Percentiles rank a stretch among this genome's conserved stretches.
Evolutionary conservation across 176 grass and related monocot species (phyloP).

Genomic region (Olyra latifolia): DNA sequence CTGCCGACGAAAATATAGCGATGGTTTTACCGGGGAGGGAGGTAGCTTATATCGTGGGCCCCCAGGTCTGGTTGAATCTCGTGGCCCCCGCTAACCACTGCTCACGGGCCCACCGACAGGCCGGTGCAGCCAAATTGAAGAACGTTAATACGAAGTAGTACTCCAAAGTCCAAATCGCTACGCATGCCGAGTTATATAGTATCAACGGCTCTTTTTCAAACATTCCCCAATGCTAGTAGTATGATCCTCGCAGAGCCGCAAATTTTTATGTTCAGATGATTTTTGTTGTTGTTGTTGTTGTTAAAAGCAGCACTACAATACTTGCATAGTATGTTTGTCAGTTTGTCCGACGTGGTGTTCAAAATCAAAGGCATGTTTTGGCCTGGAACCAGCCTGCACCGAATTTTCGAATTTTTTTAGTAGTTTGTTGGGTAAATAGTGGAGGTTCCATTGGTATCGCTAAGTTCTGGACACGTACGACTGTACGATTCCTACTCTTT

Average conservation of each 20-base stretch:
- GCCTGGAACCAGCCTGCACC: background rate
- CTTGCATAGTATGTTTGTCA: background rate
- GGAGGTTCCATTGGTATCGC: too few species aligned
- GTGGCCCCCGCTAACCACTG: background rate
- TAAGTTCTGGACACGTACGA: background rate
- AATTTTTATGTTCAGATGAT: background rate
- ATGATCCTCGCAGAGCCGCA: too few species aligned
- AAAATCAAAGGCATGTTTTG: background rate
- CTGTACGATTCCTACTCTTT: background rate
- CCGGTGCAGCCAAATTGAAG: background rate
- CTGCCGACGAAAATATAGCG: slow-evolving; percentile 7
- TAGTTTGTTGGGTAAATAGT: too few species aligned
- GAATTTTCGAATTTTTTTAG: background rate
- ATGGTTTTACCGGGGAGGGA: background rate
- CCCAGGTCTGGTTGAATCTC: background rate
- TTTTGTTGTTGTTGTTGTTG: too few species aligned
- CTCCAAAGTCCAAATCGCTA: background rate
- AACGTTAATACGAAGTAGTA: background rate
- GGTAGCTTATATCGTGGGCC: background rate
- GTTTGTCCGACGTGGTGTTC: background rate
- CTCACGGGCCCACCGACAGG: background rate
- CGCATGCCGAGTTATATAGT: background rate
- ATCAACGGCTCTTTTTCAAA: slow-evolving; percentile 50
- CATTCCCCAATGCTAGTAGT: background rate
- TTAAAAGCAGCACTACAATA: background rate